Evolutionary conservation across 2,329 filamentous ascomycete genomes (phyloP), one percentile per base, ranked within the genome.

Genomic region (Hypoxylon sp.): DNA sequence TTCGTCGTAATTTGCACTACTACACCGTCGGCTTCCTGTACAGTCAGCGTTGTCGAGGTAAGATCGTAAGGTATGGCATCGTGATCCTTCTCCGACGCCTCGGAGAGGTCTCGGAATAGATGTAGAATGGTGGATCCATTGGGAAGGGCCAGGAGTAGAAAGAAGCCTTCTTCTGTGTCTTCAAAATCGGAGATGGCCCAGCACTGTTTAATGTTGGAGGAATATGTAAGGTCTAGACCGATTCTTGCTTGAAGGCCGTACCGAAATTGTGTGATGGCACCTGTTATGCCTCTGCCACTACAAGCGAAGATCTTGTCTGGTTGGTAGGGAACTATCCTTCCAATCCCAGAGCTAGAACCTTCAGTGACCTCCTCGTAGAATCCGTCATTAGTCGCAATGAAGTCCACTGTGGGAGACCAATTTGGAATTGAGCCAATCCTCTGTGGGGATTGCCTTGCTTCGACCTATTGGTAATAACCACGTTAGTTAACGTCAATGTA

Each of bases 171-270:
- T 5, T 75, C 72, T n/a, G 46, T 32, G 7, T 39, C 46, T 2
- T 65, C 47, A 11, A 72, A 67, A 25, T 72, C 70, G 0, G 75
- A 77, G 30, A 90, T 81, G 11, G 84, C 78, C 87, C 88, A 90
- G 14, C 81, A 83, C 50, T 83, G 80, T 53, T 81, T 83, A 30
- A 87, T 81, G 1, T 81, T 80, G 5, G 80, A 79, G 6, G 78
- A 79, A 45, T 82, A 84, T 21, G 86, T 83, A 9, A 88, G 79
- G 21, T 88, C 85, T 4, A 88, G 72, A 1, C 86, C 88, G 69
- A 92, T 87, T 60, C 85, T 87, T 16, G 90, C 92, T 72, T 91
- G 87, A 27, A 92, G 79, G 3, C 92, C 92, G 76, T 88, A 83
- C 67, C 91, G 86, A 66, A 92, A 82, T 73, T 95, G 91, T 2